Evolutionary conservation across 2,329 filamentous ascomycete species (phyloP).

Genomic region (Didymella glomerata): DNA sequence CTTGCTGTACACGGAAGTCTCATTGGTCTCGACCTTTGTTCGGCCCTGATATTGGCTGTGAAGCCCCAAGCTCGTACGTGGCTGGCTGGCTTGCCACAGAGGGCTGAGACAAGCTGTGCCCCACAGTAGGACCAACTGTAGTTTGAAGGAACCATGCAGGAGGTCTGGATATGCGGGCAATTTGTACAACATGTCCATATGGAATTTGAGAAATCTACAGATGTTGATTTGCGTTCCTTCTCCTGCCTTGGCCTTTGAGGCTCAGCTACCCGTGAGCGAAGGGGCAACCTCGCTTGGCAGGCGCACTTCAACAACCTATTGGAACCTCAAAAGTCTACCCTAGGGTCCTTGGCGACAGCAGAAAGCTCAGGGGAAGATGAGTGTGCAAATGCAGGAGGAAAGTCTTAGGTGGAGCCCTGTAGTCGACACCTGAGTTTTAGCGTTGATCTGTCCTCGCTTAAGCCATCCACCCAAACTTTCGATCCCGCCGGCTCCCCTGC

Average conservation of each 20-base stretch:
- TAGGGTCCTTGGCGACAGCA: neutral
- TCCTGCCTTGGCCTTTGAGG: neutral
- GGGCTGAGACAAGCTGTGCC: neutral
- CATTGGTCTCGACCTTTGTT: neutral
- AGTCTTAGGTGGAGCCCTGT: neutral
- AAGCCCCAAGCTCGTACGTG: neutral
- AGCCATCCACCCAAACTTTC: neutral
- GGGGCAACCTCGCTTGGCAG: neutral
- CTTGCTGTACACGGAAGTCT: neutral
- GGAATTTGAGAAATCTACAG: no score
- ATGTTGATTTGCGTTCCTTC: neutral
- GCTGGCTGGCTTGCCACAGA: neutral
- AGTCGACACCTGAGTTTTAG: neutral
- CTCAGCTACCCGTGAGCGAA: neutral
- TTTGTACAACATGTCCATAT: neutral
- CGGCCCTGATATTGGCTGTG: neutral
- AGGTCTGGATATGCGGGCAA: neutral
- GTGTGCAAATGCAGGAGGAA: neutral
- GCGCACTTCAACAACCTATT: neutral
- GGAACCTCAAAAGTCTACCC: neutral
- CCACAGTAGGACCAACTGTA: neutral
- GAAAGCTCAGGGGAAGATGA: neutral
- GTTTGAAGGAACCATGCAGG: neutral
- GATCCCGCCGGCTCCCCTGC: neutral
- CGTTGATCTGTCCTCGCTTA: neutral